phyloP scores from a whole-genome alignment of 176 grass and related monocot genomes.

The Calamus simplicifolius region DNA sequence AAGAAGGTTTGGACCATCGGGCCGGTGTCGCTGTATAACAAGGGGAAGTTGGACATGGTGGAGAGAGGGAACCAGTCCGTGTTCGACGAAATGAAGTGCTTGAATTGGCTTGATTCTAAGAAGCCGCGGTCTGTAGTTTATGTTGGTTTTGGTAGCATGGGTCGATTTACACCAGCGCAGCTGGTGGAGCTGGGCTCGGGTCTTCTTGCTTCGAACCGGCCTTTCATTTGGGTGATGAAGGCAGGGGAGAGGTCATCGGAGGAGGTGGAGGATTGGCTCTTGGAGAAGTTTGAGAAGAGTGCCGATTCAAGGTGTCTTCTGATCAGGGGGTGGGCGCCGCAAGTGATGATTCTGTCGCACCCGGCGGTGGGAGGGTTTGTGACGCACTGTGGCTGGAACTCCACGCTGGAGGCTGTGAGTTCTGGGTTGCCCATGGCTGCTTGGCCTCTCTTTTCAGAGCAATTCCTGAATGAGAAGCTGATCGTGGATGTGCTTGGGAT shows the following conservation, averaged over 20 bases:
- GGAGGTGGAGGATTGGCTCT: slow-evolving; percentile 29
- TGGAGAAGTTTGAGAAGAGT: slow-evolving; percentile 20
- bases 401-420: slow-evolving; percentile 54
- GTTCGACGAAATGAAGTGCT: slow-evolving; percentile 25
- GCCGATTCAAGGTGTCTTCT: slow-evolving; percentile 24
- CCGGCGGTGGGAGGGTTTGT: slow-evolving; percentile 50
- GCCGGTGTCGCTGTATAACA: slow-evolving; percentile 36
- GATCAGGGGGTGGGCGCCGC: slow-evolving; percentile 55
- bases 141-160: slow-evolving; percentile 62
- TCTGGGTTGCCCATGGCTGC: slow-evolving; percentile 44
- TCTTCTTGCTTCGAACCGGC: slow-evolving; percentile 31
- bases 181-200: slow-evolving; percentile 52
- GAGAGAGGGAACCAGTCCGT: slow-evolving; percentile 15
- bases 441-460: slow-evolving; percentile 65
- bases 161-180: slow-evolving; percentile 29
- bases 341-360: slow-evolving; percentile 53
- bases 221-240: slow-evolving; percentile 53
- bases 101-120: slow-evolving; percentile 56
- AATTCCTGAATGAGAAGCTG: slow-evolving; percentile 71
- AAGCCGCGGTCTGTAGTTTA: slow-evolving; percentile 45
- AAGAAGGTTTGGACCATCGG: slow-evolving; percentile 42
- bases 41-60: not conserved
- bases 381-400: slow-evolving; percentile 91
- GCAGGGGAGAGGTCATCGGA: slow-evolving; percentile 20
- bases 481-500: slow-evolving; percentile 52